A percentile compares a stretch with the other conserved stretches of the same genome.
These are phyloP conservation scores for Dysphania ambrosioides DNA, from an alignment of 148 eudicot species.

Conservation along the genomic window DNA sequence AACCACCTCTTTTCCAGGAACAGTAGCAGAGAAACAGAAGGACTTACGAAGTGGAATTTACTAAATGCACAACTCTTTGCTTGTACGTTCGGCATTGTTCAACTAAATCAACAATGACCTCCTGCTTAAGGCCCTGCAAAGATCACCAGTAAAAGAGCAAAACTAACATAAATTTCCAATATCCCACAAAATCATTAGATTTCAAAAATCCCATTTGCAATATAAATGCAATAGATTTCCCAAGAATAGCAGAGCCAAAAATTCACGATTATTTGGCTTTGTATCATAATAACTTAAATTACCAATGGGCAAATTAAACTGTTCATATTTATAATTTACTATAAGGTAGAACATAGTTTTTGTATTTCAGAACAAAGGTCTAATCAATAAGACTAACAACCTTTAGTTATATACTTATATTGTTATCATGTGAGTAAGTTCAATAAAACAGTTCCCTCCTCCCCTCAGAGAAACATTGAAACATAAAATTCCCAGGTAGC, in stretches of 20 bases:
- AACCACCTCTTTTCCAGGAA: not conserved
- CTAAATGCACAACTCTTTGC: slow-evolving; percentile 93
- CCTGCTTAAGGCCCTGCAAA: slow-evolving; percentile 78
- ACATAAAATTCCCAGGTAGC: not conserved
- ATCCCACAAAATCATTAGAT: not conserved
- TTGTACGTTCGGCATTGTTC: slow-evolving; percentile 91
- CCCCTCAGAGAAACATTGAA: no score
- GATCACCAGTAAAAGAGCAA: slow-evolving; percentile 12
- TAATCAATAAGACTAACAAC: not conserved
- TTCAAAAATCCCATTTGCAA: not conserved
- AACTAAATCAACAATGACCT: slow-evolving; percentile 90
- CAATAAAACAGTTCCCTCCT: not conserved
- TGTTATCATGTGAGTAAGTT: not conserved
- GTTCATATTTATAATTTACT: not conserved
- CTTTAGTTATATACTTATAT: no score
- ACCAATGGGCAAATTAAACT: not conserved
- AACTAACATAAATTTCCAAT: slow-evolving; percentile 7
- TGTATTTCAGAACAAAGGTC: not conserved
- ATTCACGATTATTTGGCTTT: not conserved
- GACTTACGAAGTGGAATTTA: slow-evolving; percentile 97
- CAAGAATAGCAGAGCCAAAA: not conserved
- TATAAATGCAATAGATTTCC: not conserved
- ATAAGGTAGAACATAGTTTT: not conserved
- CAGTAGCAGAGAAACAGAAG: slow-evolving; percentile 18
- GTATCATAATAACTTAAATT: not conserved